Evolutionary conservation across 768 basidiomycete species (phyloP).

Genomic region (Pisolithus microcarpus): DNA sequence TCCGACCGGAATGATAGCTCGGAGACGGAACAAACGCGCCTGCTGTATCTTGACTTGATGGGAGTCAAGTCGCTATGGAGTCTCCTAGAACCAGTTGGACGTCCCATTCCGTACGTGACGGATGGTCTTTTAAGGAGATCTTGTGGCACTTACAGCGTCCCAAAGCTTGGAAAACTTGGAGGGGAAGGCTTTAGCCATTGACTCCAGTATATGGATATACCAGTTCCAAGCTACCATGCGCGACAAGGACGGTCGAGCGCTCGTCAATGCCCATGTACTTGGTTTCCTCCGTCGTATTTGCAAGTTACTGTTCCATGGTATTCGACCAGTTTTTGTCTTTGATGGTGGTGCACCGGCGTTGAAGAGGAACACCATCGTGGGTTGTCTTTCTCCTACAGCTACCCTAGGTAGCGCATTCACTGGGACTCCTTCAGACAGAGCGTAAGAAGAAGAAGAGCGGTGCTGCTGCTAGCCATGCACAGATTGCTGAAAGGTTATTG

Average conservation of each 20-base stretch:
- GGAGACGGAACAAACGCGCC: background rate
- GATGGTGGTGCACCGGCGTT: slow-evolving; percentile 92
- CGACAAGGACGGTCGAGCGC: slow-evolving; percentile 85
- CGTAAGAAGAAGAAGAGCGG: slow-evolving; percentile 88
- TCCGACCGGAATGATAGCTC: background rate
- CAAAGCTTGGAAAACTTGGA: slow-evolving; percentile 86
- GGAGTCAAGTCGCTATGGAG: slow-evolving; percentile 97
- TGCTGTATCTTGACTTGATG: slow-evolving; percentile 39
- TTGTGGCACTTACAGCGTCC: slow-evolving; percentile 4
- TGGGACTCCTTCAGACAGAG: slow-evolving; percentile 49
- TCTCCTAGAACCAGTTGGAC: slow-evolving; percentile 84
- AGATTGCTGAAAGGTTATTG: slow-evolving; percentile 84
- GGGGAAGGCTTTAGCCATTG: slow-evolving; percentile 93
- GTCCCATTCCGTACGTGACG: slow-evolving; percentile 76
- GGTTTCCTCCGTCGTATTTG: slow-evolving; percentile 86
- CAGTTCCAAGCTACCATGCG: slow-evolving; percentile 99
- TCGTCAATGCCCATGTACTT: slow-evolving; percentile 90
- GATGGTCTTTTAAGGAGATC: background rate
- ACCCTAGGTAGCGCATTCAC: slow-evolving; percentile 1
- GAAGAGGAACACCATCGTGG: slow-evolving; percentile 83
- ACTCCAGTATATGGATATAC: slow-evolving; percentile 99
- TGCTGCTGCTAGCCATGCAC: slow-evolving; percentile 77
- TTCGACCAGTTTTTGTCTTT: slow-evolving; percentile 98
- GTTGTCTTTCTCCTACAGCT: slow-evolving; percentile 19
- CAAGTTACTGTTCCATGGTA: slow-evolving; percentile 94